Evolutionary conservation across 2,329 filamentous ascomycete genomes (phyloP), one percentile per base, ranked within the genome.

Genomic region (Colletotrichum sidae): DNA sequence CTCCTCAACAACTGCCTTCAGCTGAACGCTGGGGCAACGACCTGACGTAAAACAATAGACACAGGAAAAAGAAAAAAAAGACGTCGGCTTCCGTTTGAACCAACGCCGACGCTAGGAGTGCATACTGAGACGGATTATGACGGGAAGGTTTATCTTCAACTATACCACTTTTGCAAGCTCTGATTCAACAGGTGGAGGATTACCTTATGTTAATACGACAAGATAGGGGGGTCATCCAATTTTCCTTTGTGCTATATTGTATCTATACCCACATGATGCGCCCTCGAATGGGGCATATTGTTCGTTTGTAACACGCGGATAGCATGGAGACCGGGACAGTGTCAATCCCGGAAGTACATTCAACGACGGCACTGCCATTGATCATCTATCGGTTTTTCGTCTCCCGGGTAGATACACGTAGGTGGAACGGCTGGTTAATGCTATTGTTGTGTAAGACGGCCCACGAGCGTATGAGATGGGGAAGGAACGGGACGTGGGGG

Each of bases 1-100:
- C 80, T 97, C 67, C 77, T 98, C 73, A 89, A 85, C 60, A 96
- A 94, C 75, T 97, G 94, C 76, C 92, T 97, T 69, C 83, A 88
- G 67, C 75, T 85, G 17, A 85, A 85, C 66, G 74, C 75, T 6
- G 77, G 76, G 13, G 59, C 63, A n/a, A 59, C 62, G 25, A 62
- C 70, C 17, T 46, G 11, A 46, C 3, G 38, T 3, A 41, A 10
- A 46, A 15, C 44, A 33, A 46, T 7, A 17, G 6, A 3, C 7
- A 15, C 44, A 15, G 25, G 25, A 6, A 6, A 6, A 42, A 42
- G 17, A 17, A 38, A 12, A 45, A 12, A 51, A 51, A n/a, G 49
- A 33, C n/a, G 34, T 33, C 8, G n/a, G 49, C 34, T 35, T 51
- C 15, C 25, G 25, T 25, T 25, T 25, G 25, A 25, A 25, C 25